Percentiles rank a stretch among this genome's conserved stretches.
These are phyloP conservation scores for Kwoniella pini DNA, from an alignment of 768 basidiomycete genomes.

Conservation along the genomic window DNA sequence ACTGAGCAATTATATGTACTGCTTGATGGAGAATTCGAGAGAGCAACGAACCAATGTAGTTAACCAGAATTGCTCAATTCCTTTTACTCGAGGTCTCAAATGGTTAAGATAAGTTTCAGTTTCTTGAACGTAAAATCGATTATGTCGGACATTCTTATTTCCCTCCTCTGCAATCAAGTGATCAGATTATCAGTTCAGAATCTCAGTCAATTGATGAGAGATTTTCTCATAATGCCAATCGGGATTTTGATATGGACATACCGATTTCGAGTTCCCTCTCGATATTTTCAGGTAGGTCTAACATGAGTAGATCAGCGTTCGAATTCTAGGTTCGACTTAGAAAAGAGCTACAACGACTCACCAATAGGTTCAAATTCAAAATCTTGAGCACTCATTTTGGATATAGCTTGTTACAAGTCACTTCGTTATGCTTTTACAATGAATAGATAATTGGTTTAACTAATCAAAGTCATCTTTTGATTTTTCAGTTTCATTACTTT, in stretches of 20 bases:
- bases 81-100: constrained; percentile 30
- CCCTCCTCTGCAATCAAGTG: constrained; percentile 16
- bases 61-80: constrained; percentile 49
- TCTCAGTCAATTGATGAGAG: too few species aligned
- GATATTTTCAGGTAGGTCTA: constrained; percentile 24
- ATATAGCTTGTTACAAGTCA: not conserved
- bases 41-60: constrained; percentile 35
- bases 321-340: too few species aligned
- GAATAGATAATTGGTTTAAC: too few species aligned
- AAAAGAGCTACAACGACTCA: too few species aligned
- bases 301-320: not conserved
- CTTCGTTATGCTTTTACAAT: too few species aligned
- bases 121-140: constrained; percentile 23
- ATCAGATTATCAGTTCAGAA: not conserved
- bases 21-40: not conserved
- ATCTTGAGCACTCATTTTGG: constrained; percentile 16
- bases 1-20: too few species aligned
- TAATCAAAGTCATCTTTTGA: not conserved
- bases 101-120: constrained; percentile 26
- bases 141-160: constrained; percentile 25
- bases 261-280: constrained; percentile 26
- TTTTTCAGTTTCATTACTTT: not conserved
- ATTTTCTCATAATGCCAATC: too few species aligned
- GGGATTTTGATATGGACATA: not conserved
- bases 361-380: constrained; percentile 8